phyloP scores from a whole-genome alignment of 495 filamentous ascomycete genomes.

The Pseudoneurospora amorphoporcata region DNA sequence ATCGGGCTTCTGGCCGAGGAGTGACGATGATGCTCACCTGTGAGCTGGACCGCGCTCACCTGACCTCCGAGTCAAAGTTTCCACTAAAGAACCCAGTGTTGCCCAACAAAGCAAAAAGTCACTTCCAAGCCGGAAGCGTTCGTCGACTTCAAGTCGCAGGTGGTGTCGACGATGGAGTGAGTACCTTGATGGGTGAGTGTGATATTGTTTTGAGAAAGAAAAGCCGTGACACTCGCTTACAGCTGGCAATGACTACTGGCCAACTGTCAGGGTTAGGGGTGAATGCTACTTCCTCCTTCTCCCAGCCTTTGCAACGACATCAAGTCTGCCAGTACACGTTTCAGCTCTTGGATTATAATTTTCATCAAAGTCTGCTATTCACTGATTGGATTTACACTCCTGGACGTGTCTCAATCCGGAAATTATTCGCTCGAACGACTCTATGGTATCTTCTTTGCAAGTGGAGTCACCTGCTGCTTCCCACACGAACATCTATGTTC shows the following conservation, averaged over 20 bases:
- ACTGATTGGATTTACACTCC: no score
- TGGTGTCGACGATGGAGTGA: not conserved
- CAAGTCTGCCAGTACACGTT: not conserved
- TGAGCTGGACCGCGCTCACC: not conserved
- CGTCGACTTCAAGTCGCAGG: not conserved
- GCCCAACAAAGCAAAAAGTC: not conserved
- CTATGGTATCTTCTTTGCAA: not conserved
- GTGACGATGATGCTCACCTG: not conserved
- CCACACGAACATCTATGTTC: not conserved
- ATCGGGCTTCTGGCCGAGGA: not conserved
- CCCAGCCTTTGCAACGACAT: not conserved
- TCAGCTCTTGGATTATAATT: not conserved
- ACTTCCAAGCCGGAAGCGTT: not conserved
- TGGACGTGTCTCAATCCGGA: no score
- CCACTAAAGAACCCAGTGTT: not conserved
- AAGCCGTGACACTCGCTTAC: not conserved
- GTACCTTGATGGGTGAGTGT: not conserved
- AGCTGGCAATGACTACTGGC: not conserved
- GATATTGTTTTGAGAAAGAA: not conserved
- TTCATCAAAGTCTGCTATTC: not conserved
- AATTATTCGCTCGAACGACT: not conserved
- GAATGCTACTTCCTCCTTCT: not conserved
- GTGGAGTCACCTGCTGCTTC: not conserved
- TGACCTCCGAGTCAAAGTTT: not conserved
- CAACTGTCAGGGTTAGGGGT: not conserved